Evolutionary conservation across 78 protist species (phyloP), one percentile per base, ranked within the genome.

Genomic region (Dictyostelium firmibasis): DNA sequence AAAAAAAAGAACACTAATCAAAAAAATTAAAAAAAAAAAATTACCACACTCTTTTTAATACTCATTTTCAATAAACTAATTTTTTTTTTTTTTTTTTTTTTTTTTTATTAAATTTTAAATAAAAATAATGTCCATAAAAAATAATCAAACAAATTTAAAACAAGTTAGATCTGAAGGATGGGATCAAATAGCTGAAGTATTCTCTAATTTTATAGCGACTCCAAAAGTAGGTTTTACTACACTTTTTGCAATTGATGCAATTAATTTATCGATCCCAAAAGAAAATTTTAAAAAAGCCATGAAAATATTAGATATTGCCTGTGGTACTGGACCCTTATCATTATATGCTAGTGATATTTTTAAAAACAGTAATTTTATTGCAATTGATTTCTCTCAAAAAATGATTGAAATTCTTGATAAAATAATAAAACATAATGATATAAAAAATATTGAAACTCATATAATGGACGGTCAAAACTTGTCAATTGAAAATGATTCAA

Each of bases 391-490:
- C 23, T 57, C 94, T 35, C 60, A 81, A n/a, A 50, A 64, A 23
- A 89, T 89, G 94, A 81, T 89, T 33, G 41, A 81, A 38, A 36
- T 25, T 5, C 31, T 38, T 1, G 47, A 86, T 38, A 20, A 3
- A 35, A 16, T 35, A 3, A 81, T 89, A 23, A n/a, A 41, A 50
- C 13, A 78, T 2, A 18, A 57, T 16, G 18, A 53, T 5, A 29
- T 89, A 16, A n/a, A 25, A 53, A 70, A 67, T 3, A 89, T 89
- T 35, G 82, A 89, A 69, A 31, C 83, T 2, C 31, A 53, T 27
- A 62, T 86, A 38, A 86, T 86, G 92, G 92, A 86, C 76, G 92
- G 92, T 57, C 84, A 78, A 16, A 41, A 41, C 4, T 13, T 88
- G 20, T 57, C 27, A 20, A 25, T 76, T 27, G 29, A 50, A 36